Evolutionary conservation across 805 yeast species (phyloP).

Genomic region (Candida ulmi): DNA sequence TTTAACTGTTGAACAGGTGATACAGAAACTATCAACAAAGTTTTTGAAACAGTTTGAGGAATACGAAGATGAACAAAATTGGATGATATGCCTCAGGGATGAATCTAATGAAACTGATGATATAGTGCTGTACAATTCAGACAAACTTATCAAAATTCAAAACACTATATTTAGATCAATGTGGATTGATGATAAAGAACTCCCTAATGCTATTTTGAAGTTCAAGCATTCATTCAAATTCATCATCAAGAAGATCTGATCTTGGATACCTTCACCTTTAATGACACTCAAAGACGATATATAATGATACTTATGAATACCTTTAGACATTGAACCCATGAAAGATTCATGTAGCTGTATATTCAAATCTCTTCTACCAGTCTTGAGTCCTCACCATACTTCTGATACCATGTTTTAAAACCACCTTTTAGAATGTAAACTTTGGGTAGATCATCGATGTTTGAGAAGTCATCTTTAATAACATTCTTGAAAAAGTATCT

Average conservation of each 20-base stretch:
- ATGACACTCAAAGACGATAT: too few species aligned
- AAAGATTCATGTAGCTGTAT: too few species aligned
- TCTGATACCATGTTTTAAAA: constrained; percentile 16
- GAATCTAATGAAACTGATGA: constrained; percentile 2
- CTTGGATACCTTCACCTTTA: too few species aligned
- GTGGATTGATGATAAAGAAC: constrained; percentile 13
- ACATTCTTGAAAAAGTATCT: constrained; percentile 3
- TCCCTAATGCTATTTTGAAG: constrained; percentile 11
- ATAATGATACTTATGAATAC: too few species aligned
- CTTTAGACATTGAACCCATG: too few species aligned
- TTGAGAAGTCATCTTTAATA: constrained; percentile 4
- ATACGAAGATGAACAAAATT: constrained; percentile 3
- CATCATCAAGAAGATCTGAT: constrained; percentile 8
- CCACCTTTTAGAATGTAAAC: constrained; percentile 19
- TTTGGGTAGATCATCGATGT: constrained; percentile 3
- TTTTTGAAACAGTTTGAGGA: constrained; percentile 1
- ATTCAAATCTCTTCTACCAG: background rate
- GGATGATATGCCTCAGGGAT: constrained; percentile 4
- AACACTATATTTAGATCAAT: constrained; percentile 11
- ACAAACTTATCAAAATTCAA: constrained; percentile 10
- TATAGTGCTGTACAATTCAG: constrained; percentile 8
- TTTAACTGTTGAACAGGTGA: constrained; percentile 8
- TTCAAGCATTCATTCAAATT: constrained; percentile 12
- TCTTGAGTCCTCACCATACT: constrained; percentile 9
- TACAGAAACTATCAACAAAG: constrained; percentile 4